A percentile compares a stretch with the other conserved stretches of the same genome.
Conservation (phyloP, 148 eudicot species). For the Spergularia marina region DNA sequence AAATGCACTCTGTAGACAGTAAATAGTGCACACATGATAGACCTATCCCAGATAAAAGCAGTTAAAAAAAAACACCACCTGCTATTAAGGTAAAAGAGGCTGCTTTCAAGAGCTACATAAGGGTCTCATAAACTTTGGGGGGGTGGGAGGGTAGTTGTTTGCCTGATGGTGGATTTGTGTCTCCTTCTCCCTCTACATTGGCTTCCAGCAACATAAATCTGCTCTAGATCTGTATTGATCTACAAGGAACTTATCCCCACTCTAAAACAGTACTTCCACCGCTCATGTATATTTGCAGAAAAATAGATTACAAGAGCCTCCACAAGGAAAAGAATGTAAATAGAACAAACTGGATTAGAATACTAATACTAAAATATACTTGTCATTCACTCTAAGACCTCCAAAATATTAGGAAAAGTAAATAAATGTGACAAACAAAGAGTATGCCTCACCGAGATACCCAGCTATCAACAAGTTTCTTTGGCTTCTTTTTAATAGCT, state of each 20-base stretch:
- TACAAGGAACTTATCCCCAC: too few relatives aligned
- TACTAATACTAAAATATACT: too few relatives aligned
- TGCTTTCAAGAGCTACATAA: neutral
- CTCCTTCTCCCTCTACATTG: too few relatives aligned
- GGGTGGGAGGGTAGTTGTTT: neutral
- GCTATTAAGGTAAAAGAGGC: neutral
- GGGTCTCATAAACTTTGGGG: neutral
- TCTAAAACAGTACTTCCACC: too few relatives aligned
- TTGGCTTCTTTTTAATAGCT: slow-evolving; percentile 48
- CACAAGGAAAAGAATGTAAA: too few relatives aligned
- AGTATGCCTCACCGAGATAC: slow-evolving; percentile 49
- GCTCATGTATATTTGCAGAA: too few relatives aligned
- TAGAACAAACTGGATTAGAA: too few relatives aligned
- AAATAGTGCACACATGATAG: too few relatives aligned
- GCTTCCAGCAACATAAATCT: too few relatives aligned
- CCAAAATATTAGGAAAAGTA: neutral
- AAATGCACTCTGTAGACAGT: neutral
- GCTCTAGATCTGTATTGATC: too few relatives aligned
- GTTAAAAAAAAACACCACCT: neutral
- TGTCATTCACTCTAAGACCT: neutral
- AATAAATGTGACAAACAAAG: neutral
- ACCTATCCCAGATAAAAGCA: neutral
- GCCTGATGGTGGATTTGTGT: too few relatives aligned
- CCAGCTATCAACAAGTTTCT: slow-evolving; percentile 53
- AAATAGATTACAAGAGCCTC: too few relatives aligned